Conservation (phyloP, 331 rosid species). For the Malus hybrid region DNA sequence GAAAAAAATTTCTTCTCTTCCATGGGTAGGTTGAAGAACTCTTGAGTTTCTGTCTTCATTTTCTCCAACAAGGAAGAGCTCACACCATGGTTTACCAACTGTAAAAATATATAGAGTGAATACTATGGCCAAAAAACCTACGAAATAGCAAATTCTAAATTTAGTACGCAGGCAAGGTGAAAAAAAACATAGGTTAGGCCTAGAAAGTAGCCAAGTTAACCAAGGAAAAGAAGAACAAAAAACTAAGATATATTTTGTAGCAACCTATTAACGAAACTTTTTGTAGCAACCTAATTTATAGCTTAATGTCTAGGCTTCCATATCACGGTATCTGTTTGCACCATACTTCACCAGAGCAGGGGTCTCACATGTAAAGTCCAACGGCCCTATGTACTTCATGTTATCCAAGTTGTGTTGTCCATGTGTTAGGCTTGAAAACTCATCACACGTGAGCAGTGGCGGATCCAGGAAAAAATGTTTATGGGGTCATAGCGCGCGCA, state of each 20-base stretch:
- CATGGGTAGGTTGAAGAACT: constrained; percentile 15
- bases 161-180: neutral
- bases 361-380: neutral
- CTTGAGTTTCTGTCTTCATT: constrained; percentile 8
- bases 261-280: neutral
- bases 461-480: too few relatives aligned
- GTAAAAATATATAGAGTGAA: neutral
- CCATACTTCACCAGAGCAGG: too few relatives aligned
- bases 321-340: too few relatives aligned
- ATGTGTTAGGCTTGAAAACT: neutral
- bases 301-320: neutral
- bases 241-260: neutral
- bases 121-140: neutral
- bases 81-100: constrained; percentile 27
- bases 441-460: neutral
- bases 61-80: constrained; percentile 17
- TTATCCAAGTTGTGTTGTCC: too few relatives aligned
- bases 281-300: too few relatives aligned
- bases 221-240: neutral
- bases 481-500: too few relatives aligned
- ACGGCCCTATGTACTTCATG: neutral
- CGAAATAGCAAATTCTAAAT: neutral
- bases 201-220: neutral
- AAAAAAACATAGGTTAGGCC: neutral
- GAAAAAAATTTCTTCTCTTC: constrained; percentile 15